phyloP scores from a whole-genome alignment of 1,284 basidiomycete genomes.

The Ceraceosorus bombacis region DNA sequence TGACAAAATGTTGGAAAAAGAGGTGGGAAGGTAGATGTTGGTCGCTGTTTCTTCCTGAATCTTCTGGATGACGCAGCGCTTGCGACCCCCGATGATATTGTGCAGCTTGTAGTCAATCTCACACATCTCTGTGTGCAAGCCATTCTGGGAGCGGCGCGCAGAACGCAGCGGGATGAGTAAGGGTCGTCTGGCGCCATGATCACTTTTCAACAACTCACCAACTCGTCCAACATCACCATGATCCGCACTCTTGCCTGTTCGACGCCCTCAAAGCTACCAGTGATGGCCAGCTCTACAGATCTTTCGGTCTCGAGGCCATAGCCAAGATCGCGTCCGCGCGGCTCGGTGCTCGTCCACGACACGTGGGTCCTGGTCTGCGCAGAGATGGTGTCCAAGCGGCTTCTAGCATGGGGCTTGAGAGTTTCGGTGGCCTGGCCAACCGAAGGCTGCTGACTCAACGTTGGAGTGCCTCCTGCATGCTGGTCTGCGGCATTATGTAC shows the following conservation, averaged over 20 bases:
- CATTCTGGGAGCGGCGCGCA: constrained; percentile 8
- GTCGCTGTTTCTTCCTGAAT: constrained; percentile 97
- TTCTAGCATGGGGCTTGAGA: constrained; percentile 77
- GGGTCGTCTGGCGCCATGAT: not conserved
- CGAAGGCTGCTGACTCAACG: constrained; percentile 3
- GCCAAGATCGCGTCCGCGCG: constrained; percentile 36
- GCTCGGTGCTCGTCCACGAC: constrained; percentile 57
- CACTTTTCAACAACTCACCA: constrained; percentile 7
- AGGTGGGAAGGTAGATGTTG: constrained; percentile 88
- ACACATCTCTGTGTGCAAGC: constrained; percentile 73
- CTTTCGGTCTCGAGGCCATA: constrained; percentile 81
- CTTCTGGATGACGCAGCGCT: constrained; percentile 75
- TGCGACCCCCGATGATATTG: constrained; percentile 81
- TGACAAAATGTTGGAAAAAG: constrained; percentile 70
- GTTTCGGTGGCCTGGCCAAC: constrained; percentile 49
- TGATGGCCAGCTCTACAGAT: constrained; percentile 82
- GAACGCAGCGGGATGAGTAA: not conserved
- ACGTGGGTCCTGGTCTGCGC: constrained; percentile 79
- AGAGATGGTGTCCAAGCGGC: constrained; percentile 83
- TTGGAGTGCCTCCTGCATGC: too few relatives aligned
- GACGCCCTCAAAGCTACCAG: constrained; percentile 75
- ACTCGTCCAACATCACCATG: constrained; percentile 85
- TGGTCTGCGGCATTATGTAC: constrained; percentile 49
- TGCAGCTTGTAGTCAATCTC: constrained; percentile 95
- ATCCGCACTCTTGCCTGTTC: constrained; percentile 82